A percentile compares a stretch with the other conserved stretches of the same genome.
These are phyloP conservation scores for Solanum boliviense DNA, from an alignment of 257 asterid genomes.

Conservation along the genomic window DNA sequence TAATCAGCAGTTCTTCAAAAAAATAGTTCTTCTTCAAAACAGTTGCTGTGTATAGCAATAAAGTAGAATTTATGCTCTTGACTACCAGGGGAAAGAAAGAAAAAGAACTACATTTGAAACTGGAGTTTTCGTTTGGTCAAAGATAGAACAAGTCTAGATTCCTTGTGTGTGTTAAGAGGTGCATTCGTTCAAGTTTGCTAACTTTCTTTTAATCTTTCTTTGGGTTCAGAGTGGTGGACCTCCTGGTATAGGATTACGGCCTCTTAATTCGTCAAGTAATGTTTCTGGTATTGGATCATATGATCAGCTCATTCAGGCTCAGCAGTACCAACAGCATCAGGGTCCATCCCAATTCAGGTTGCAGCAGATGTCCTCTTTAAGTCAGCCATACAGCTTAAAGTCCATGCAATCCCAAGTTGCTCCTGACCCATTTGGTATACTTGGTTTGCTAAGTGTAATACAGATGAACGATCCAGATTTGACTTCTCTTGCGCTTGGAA, in stretches of 20 bases:
- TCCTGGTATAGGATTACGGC: slow-evolving; percentile 21
- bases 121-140: not conserved
- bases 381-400: slow-evolving; percentile 33
- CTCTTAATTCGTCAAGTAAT: slow-evolving; percentile 14
- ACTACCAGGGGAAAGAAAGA: not conserved
- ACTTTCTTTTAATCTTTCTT: not conserved
- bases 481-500: slow-evolving; percentile 70
- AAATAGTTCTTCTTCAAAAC: not conserved
- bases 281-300: slow-evolving; percentile 27
- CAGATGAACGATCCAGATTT: slow-evolving; percentile 51
- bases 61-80: not conserved
- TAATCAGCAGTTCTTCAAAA: not conserved
- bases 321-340: slow-evolving; percentile 72
- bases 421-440: slow-evolving; percentile 67
- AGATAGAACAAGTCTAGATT: not conserved
- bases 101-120: not conserved
- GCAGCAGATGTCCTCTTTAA: slow-evolving; percentile 6
- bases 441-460: slow-evolving; percentile 60
- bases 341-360: slow-evolving; percentile 55
- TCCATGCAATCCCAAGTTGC: slow-evolving; percentile 40
- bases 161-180: not conserved
- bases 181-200: not conserved
- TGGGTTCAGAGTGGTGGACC: slow-evolving; percentile 19
- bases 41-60: not conserved
- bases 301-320: slow-evolving; percentile 24